Base-by-base conservation (phyloP, 345 rosid species). In the Corchorus olitorius region DNA sequence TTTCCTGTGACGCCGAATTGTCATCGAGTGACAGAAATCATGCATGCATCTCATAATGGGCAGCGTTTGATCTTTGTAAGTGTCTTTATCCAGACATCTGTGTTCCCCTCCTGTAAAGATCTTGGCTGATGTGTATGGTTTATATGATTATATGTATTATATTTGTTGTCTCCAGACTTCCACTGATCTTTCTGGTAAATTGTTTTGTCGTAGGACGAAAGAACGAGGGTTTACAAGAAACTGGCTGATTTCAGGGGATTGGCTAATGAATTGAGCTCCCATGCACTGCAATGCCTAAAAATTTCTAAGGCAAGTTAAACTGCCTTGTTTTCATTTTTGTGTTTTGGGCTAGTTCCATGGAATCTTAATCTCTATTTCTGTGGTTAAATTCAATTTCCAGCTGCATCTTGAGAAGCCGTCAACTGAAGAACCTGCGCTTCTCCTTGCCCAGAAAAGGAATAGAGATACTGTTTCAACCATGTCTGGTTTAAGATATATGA, bases 1-100 rank as follows among this genome's bases (percentile, higher is more conserved):
- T 92, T 93, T 81, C 91, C 98, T 0, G 93, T 96, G 46, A 89
- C 94, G 16, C 98, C 99, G 55, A 96, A 96, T 65, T 80, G 85
- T 85, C 91, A 90, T 52, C 98, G 99, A 39, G 94, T 96, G 81
- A 87, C 93, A 1, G 99, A 96, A 88, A 48, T 91, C 52, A 78
- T 78, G 35, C 84, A 87, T 78, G 70, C 86, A 63, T 90, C 81
- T 81, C 86, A 87, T 14, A 83, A 81, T 79, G 93, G 91, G 17
- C 84, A 84, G 78, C 81, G 87, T 41, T 78, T 92, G 86, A 33
- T 78, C 15, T 94, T 88, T 84, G 99, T 96, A 84, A 88, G 97
- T 79, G 37, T 16, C 54, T 22, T 67, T 46, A 15, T 66, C 65
- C 16, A 45, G 15, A 54, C 72, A 27, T 65, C 35, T 43, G 34